These are phyloP conservation scores for Herpetospermum pedunculosum DNA, from an alignment of 306 rosid genomes.

Conservation along the genomic window DNA sequence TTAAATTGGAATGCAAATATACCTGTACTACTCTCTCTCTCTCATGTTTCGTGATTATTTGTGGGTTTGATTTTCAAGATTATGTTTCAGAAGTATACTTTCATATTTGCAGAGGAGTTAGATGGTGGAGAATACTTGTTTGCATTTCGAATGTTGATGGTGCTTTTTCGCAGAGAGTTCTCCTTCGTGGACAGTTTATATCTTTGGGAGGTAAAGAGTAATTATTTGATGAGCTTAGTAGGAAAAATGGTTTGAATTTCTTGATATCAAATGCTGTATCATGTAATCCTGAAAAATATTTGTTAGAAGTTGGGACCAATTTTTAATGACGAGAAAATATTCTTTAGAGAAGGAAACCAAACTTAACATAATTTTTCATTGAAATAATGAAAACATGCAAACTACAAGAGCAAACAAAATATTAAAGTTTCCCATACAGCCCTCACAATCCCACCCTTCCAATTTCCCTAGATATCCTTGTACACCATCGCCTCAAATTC, in stretches of 20 bases:
- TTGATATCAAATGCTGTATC: conserved; percentile 1
- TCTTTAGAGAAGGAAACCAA: neutral
- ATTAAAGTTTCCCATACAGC: neutral
- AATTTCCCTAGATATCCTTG: neutral
- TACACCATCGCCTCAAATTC: neutral
- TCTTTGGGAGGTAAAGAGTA: conserved; percentile 84
- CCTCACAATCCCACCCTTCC: neutral
- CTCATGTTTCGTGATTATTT: neutral
- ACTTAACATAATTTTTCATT: neutral
- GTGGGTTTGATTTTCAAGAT: neutral
- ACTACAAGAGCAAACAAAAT: neutral
- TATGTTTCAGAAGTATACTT: conserved; percentile 7
- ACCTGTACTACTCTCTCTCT: neutral
- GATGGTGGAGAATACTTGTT: conserved; percentile 94
- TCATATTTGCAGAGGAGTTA: conserved; percentile 64
- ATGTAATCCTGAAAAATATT: neutral
- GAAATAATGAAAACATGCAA: neutral
- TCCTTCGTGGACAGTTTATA: conserved; percentile 82
- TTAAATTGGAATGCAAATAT: too few species aligned
- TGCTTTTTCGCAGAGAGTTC: conserved; percentile 92
- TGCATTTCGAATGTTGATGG: conserved; percentile 98
- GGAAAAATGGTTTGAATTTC: neutral
- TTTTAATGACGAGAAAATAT: neutral
- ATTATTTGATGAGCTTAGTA: conserved; percentile 1
- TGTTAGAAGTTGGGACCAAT: neutral